Evolutionary conservation across 305 asterid genomes (phyloP).

Genomic region (Solanum hybrid): DNA sequence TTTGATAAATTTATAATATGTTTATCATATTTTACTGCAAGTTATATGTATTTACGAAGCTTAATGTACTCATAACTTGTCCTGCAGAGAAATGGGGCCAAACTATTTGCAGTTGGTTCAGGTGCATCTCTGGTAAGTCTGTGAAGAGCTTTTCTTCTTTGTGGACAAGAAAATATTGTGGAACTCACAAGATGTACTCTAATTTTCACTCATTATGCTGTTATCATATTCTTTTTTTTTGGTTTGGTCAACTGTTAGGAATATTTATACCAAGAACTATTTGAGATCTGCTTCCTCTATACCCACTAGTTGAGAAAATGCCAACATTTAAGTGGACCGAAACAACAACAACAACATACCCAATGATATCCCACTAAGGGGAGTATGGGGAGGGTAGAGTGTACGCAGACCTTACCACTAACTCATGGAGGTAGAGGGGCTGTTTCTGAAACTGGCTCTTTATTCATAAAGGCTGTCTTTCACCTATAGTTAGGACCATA

Average conservation of each 20-base stretch:
- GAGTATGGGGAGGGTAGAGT: neutral
- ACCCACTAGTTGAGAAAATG: neutral
- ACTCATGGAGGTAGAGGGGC: neutral
- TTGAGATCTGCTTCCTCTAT: neutral
- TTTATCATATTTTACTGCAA: neutral
- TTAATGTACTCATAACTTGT: slow-evolving; percentile 10
- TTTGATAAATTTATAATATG: neutral
- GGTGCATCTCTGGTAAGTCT: slow-evolving; percentile 79
- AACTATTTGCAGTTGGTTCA: slow-evolving; percentile 86
- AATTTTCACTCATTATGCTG: neutral
- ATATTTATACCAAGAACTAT: neutral
- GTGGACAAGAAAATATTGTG: neutral
- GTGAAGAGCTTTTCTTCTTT: neutral
- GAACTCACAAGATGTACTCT: neutral
- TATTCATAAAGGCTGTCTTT: neutral
- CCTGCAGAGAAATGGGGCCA: slow-evolving; percentile 83
- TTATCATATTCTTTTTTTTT: neutral
- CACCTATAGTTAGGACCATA: neutral
- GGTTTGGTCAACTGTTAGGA: neutral
- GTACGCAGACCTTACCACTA: neutral
- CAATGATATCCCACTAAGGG: neutral
- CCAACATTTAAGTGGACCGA: neutral
- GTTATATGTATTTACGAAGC: slow-evolving; percentile 3
- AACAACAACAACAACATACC: neutral
- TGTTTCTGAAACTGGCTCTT: neutral